Evolutionary conservation across 495 filamentous ascomycete genomes (phyloP).

Genomic region (Aspergillus ostianus): DNA sequence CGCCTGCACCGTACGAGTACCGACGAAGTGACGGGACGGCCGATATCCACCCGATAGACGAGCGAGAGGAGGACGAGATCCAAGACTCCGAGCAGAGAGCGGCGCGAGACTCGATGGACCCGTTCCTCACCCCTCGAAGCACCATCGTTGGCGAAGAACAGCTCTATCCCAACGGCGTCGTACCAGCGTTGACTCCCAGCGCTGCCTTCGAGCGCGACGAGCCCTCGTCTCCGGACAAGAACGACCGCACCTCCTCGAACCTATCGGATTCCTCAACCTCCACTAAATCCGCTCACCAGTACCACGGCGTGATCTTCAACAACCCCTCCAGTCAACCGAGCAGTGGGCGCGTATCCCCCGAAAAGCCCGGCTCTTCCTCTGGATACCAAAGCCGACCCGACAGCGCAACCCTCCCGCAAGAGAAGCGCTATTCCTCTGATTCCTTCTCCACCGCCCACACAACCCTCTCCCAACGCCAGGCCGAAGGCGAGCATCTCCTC

Average conservation of each 20-base stretch:
- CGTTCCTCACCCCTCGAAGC: constrained; percentile 29
- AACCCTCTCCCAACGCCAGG: constrained; percentile 58
- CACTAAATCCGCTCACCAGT: constrained; percentile 10
- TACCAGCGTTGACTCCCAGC: background rate
- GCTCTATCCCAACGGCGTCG: constrained; percentile 2
- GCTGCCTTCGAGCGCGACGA: constrained; percentile 1
- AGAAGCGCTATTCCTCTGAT: constrained; percentile 48
- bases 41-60: constrained; percentile 65
- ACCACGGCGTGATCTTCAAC: constrained; percentile 12
- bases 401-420: constrained; percentile 24
- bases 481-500: constrained; percentile 65
- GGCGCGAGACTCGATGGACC: constrained; percentile 26
- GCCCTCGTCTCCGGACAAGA: constrained; percentile 34
- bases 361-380: constrained; percentile 24
- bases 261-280: constrained; percentile 47
- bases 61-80: constrained; percentile 65
- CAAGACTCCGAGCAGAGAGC: constrained; percentile 14
- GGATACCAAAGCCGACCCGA: constrained; percentile 26
- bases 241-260: constrained; percentile 56
- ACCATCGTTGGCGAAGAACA: constrained; percentile 23
- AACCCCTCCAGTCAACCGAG: constrained; percentile 24
- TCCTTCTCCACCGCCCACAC: constrained; percentile 69
- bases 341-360: constrained; percentile 28
- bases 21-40: constrained; percentile 46
- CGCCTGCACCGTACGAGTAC: constrained; percentile 38